Base-by-base conservation (phyloP, 192 early-diverging fungal genomes). In the Gonapodya prolifera region DNA sequence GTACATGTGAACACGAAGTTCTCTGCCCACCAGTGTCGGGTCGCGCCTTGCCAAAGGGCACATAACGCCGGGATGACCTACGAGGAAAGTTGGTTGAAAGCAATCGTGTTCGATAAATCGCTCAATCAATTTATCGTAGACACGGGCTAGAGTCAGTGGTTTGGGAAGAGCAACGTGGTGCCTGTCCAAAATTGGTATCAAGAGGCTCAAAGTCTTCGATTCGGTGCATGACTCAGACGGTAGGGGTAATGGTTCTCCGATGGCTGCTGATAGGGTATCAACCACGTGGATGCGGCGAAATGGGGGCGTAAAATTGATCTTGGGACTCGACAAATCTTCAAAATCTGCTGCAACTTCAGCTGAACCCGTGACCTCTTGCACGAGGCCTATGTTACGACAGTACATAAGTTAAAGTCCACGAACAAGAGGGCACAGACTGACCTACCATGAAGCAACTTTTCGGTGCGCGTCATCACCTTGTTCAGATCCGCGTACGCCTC, bases 401-500 rank as follows among this genome's bases (percentile, higher is more conserved):
- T n/a, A n/a, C n/a, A n/a, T n/a, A n/a, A n/a, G n/a, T n/a, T n/a
- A n/a, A n/a, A n/a, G n/a, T n/a, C n/a, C n/a, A n/a, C n/a, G n/a
- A n/a, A n/a, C n/a, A n/a, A n/a, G n/a, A n/a, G n/a, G n/a, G n/a
- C n/a, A n/a, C 45, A 16, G 45, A 61, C 23, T 23, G 8, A 61
- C 45, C 8, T 78, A 35, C 84, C 84, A 32, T 84, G 80, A 45
- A 95, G 77, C 81, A 96, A 78, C 33, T 85, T 85, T 81, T 95
- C 91, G 0, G 94, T 94, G 75, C 87, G 85, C 1, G 79, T 76
- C 79, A 94, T 91, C 74, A 94, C 78, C 31, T 82, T 83, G 0
- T 92, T 90, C 0, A 95, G 81, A 35, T 90, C 86, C 23, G 89
- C 84, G 76, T 92, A 95, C 0, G 94, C 91, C 82, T 91, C 85